Base-by-base conservation (phyloP, 495 filamentous ascomycete genomes). In the Zalerion maritima region DNA sequence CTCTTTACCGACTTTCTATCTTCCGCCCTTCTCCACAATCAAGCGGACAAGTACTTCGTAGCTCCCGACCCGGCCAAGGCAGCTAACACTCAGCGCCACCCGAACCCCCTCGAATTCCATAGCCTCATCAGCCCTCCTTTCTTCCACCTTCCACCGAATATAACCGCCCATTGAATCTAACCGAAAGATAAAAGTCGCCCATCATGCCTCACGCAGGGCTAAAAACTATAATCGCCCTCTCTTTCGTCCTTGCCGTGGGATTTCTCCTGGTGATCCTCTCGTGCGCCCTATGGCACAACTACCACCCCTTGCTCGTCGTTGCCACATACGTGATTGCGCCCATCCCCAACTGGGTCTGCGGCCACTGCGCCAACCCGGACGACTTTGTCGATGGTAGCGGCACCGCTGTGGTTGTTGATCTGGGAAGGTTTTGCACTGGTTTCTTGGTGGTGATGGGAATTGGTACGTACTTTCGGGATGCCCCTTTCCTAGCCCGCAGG, bases 231-330 rank as follows among this genome's bases (percentile, higher is more conserved):
- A 96, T 97, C 58, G 81, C 78, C 29, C 83, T 97, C 43, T 94
- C 89, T 42, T 97, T 97, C 60, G 91, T 97, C 47, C 82, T 97
- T 32, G 91, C 91, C 36, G 89, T 97, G 50, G 89, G 89, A 46
- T 97, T 97, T 69, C 82, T 97, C 46, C 85, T 97, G 37, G 87
- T 96, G 24, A 97, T 97, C 58, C 81, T 97, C 47, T 94, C 85
- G 36, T 89, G 84, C 46, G 89, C 91, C 18, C 77, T 97, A 29
- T 96, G 75, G 65, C 64, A 83, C 35, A 80, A 82, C 50, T 97
- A 91, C 71, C 81, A 86, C 44, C 81, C 89, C 16, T 66, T 97
- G 37, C 68, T 94, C 24, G 89, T 96, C 32, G 89, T 96, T 29
- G 91, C 75, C 40, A 96, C 89, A 36, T 96, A 94, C 60, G 69